Percentiles rank a stretch among this genome's conserved stretches.
Evolutionary conservation across 768 basidiomycete species (phyloP).

Genomic region (Lactarius indigo): DNA sequence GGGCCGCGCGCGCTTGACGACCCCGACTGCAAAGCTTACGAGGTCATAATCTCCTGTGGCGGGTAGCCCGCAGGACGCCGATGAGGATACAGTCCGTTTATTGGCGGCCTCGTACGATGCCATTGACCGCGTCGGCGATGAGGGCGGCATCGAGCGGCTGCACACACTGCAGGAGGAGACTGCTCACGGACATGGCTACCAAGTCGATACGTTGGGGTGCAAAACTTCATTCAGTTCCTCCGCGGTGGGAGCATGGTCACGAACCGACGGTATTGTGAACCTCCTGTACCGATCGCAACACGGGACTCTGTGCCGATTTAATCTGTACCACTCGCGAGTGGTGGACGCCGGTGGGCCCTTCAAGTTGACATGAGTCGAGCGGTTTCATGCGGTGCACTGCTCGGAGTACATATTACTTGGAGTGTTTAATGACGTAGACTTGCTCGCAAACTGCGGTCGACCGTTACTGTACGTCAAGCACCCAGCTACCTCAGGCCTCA

Average conservation of each 20-base stretch:
- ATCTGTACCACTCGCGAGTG: conserved; percentile 94
- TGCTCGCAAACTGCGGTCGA: too few species aligned
- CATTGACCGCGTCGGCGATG: conserved; percentile 82
- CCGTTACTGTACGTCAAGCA: too few species aligned
- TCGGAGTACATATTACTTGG: too few species aligned
- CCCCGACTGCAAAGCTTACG: conserved; percentile 96
- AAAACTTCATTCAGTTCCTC: conserved; percentile 9
- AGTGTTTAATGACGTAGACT: too few species aligned
- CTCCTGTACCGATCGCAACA: conserved; percentile 81
- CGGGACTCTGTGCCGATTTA: conserved; percentile 95
- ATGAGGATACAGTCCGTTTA: conserved; percentile 90
- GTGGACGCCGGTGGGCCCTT: conserved; percentile 84
- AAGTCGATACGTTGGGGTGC: conserved; percentile 75
- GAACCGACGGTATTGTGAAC: conserved; percentile 85
- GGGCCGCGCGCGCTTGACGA: conserved; percentile 79
- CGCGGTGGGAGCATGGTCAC: conserved; percentile 27
- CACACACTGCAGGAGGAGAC: conserved; percentile 94
- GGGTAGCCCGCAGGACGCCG: conserved; percentile 39
- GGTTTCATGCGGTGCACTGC: too few species aligned
- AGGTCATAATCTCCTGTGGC: conserved; percentile 88
- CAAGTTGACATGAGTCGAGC: too few species aligned
- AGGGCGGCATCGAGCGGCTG: conserved; percentile 87
- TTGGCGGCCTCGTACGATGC: conserved; percentile 86
- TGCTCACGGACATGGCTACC: conserved; percentile 98
- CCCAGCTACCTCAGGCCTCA: too few species aligned